These are phyloP conservation scores for Pestalotiopsis sp. DNA, from an alignment of 2,329 filamentous ascomycete species.

Conservation along the genomic window DNA sequence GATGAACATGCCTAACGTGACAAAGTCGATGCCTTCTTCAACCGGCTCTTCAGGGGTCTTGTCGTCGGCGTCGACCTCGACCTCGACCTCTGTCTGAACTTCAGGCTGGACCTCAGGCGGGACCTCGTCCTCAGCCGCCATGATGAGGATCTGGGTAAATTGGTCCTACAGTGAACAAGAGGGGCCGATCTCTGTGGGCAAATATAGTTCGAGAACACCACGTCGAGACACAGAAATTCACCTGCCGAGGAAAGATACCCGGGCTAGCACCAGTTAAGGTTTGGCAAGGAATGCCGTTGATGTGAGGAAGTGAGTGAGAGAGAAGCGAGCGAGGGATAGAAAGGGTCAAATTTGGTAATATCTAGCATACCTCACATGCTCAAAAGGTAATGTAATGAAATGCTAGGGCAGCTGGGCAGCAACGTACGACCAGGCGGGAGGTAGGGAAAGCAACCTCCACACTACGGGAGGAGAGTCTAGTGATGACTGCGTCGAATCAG, in stretches of 20 bases:
- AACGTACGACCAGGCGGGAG: slow-evolving; percentile 8
- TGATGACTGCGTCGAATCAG: slow-evolving; percentile 1
- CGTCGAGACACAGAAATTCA: neutral
- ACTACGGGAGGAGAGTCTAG: neutral
- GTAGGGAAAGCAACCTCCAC: neutral
- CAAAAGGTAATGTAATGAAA: no score
- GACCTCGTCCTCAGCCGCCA: slow-evolving; percentile 18
- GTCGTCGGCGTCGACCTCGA: slow-evolving; percentile 11
- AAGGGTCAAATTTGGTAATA: neutral
- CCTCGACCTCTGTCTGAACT: slow-evolving; percentile 22
- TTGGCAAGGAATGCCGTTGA: neutral
- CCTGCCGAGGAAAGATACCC: neutral
- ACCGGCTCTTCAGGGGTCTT: slow-evolving; percentile 24
- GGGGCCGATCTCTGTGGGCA: neutral
- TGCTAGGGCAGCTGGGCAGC: slow-evolving; percentile 6
- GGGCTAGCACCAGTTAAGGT: neutral
- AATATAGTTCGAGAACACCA: neutral
- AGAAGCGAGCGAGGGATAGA: neutral
- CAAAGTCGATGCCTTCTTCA: slow-evolving; percentile 60
- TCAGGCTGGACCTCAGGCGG: no score
- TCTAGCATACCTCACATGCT: slow-evolving; percentile 7
- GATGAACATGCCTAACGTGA: slow-evolving; percentile 75
- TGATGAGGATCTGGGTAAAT: slow-evolving; percentile 11
- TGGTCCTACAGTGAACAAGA: neutral
- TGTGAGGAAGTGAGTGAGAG: neutral